phyloP scores from a whole-genome alignment of 495 filamentous ascomycete species.

The Aspergillus bridgeri region DNA sequence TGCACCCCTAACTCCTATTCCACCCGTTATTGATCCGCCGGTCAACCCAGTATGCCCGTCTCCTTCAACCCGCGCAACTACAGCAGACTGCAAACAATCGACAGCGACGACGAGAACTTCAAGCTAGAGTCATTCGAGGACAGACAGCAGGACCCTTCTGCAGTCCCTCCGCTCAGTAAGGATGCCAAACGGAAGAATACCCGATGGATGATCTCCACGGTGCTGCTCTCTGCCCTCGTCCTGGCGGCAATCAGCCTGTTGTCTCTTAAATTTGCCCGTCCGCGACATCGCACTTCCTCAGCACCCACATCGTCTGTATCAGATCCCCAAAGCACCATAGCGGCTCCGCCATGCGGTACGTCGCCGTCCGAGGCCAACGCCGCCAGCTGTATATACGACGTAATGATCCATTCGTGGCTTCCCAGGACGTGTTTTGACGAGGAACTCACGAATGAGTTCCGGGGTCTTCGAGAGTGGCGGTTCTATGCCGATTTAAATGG shows the following conservation, averaged over 20 bases:
- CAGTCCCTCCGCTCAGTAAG: background rate
- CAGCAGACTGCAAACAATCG: background rate
- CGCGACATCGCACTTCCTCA: background rate
- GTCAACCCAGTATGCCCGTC: background rate
- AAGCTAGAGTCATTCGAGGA: background rate
- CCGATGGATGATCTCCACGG: background rate
- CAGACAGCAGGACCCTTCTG: background rate
- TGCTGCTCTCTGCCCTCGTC: background rate
- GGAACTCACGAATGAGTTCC: background rate
- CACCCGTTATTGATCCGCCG: too few relatives aligned
- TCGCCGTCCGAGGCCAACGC: background rate
- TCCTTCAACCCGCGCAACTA: background rate
- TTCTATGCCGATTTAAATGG: background rate
- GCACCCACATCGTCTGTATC: background rate
- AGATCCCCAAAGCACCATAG: background rate
- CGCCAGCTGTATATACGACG: background rate
- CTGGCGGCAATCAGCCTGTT: background rate
- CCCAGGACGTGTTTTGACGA: background rate
- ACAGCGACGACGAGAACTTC: background rate
- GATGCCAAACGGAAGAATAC: background rate
- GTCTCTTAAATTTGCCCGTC: background rate
- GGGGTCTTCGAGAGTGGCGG: background rate
- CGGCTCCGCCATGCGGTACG: background rate
- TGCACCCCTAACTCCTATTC: background rate
- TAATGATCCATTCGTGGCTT: background rate